Percentiles rank a stretch among this genome's conserved stretches.
Evolutionary conservation across 2,329 filamentous ascomycete species (phyloP).

Genomic region (Ophiostoma triangulosporum): DNA sequence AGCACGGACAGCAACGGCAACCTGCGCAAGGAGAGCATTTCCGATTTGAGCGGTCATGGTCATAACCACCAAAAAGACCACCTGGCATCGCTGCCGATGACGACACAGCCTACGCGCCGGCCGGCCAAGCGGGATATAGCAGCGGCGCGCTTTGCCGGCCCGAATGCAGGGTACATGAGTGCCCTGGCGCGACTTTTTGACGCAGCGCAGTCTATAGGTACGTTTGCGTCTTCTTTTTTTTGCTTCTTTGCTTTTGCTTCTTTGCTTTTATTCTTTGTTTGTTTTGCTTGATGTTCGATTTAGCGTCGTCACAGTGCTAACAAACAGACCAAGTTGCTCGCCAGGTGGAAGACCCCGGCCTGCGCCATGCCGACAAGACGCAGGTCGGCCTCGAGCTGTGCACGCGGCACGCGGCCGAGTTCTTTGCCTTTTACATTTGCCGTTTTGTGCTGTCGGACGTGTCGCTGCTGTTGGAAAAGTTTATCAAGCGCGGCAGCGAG

Average conservation of each 20-base stretch:
- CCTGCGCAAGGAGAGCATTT: constrained; percentile 31
- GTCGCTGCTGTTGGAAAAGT: constrained; percentile 80
- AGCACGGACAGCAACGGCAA: constrained; percentile 29
- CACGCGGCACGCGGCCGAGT: constrained; percentile 86
- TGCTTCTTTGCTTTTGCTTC: not conserved
- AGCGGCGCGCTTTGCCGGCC: constrained; percentile 61
- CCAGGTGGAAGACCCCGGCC: constrained; percentile 87
- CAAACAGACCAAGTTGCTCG: constrained; percentile 74
- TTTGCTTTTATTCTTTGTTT: not conserved
- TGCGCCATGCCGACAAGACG: constrained; percentile 82
- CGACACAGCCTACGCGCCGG: constrained; percentile 46
- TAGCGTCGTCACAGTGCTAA: constrained; percentile 27
- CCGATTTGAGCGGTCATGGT: constrained; percentile 22
- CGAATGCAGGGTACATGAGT: constrained; percentile 82
- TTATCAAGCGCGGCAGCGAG: constrained; percentile 89
- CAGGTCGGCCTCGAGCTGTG: constrained; percentile 91
- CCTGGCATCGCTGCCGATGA: constrained; percentile 68
- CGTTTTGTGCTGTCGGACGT: constrained; percentile 87
- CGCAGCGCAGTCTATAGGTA: constrained; percentile 84
- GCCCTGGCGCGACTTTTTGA: constrained; percentile 84
- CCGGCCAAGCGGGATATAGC: constrained; percentile 59
- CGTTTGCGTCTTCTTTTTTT: constrained; percentile 22
- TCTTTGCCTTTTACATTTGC: constrained; percentile 94
- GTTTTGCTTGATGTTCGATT: no score
- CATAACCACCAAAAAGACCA: not conserved